Base-by-base conservation (phyloP, 257 asterid genomes). In the Lavandula angustifolia region DNA sequence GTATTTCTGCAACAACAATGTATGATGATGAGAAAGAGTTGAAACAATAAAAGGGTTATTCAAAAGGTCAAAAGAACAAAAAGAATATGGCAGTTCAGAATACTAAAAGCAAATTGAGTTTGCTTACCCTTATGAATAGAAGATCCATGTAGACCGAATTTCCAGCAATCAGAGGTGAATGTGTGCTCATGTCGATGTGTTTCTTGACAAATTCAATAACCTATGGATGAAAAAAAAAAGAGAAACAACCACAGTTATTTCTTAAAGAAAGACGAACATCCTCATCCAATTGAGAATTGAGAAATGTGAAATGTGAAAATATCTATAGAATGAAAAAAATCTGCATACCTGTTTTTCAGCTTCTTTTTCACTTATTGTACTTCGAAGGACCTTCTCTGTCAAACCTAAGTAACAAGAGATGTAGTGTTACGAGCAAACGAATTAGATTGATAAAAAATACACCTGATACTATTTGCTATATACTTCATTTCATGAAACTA, bases 141-240 rank as follows among this genome's bases (percentile, higher is more conserved):
- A 82, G 82, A 83, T 94, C 99, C 69, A 60, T 79, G 70, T 94
- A 90, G 73, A 94, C 75, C 43, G 99, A 94, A 74, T 94, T 94
- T 68, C 97, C 99, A 2, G 99, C 99, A 37, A 94, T 81, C 52
- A 77, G 87, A 71, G 96, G 85, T 7, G 75, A 76, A 65, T 79
- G 72, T 16, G 86, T 54, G 72, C 95, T 12, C 52, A 44, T 42
- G 4, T 49, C 95, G 17, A 82, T 77, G 37, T 87, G 74, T 76
- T 55, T 84, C 90, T 81, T 84, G 64, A 94, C 91, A 69, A 94
- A 94, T 56, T 94, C 92, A 12, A 80, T n/a, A 40, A 92, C 99
- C 99, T 92, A 72, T 71, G 64, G 31, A 38, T 73, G 64, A 62
- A 38, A 42, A 47, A 27, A 51, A n/a, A 54, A 48, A 53, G 9